Evolutionary conservation across 1,284 basidiomycete genomes (phyloP).

Genomic region (Apiotrichum brassicae): DNA sequence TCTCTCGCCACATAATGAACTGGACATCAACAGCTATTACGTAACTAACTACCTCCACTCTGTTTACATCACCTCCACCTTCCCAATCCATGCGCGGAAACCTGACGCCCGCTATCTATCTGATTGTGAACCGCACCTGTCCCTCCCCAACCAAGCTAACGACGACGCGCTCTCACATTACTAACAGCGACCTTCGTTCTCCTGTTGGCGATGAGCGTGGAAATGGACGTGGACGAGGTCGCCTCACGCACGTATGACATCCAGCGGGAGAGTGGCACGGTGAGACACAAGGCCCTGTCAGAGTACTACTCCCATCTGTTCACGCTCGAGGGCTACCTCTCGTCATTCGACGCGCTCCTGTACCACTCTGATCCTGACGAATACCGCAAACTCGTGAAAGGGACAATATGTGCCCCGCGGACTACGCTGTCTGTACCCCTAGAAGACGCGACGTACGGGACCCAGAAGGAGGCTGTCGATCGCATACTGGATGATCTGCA

Average conservation of each 20-base stretch:
- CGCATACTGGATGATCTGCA: conserved; percentile 25
- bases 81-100: too few species aligned
- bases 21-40: too few species aligned
- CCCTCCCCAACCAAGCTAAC: too few species aligned
- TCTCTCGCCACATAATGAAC: too few species aligned
- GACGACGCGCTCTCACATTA: too few species aligned
- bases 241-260: too few species aligned
- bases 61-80: too few species aligned
- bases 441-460: neutral
- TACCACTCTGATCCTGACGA: conserved; percentile 20
- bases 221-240: neutral
- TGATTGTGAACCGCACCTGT: too few species aligned
- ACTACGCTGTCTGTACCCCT: neutral
- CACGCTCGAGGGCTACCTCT: conserved; percentile 20
- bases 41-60: too few species aligned
- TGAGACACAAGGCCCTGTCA: conserved; percentile 39
- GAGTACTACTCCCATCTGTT: conserved; percentile 30
- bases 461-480: conserved; percentile 31
- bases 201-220: too few species aligned
- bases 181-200: too few species aligned
- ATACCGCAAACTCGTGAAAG: conserved; percentile 21
- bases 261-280: neutral
- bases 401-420: conserved; percentile 22
- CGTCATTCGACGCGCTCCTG: conserved; percentile 1
- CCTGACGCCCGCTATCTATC: too few species aligned